A percentile compares a stretch with the other conserved stretches of the same genome.
Conservation (phyloP, 2,329 filamentous ascomycete genomes). For the Pseudogymnoascus sp. region DNA sequence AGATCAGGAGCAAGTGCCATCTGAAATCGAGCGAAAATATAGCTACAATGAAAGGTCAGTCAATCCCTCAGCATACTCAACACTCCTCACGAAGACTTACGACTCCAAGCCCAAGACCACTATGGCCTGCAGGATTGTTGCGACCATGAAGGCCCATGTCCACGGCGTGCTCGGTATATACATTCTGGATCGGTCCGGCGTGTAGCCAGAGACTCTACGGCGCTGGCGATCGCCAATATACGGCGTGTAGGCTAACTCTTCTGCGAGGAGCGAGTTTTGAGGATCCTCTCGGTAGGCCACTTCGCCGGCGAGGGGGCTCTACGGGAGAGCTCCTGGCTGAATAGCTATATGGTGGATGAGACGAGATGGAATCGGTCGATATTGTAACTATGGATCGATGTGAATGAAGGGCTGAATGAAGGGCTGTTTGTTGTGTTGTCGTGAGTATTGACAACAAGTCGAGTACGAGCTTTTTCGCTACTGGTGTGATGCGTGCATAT, state of each 20-base stretch:
- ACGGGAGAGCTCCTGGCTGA: neutral
- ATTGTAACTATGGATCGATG: neutral
- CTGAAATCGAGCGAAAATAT: slow-evolving; percentile 85
- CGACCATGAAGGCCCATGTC: slow-evolving; percentile 77
- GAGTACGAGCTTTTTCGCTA: slow-evolving; percentile 1
- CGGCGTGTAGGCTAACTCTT: slow-evolving; percentile 31
- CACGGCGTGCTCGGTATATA: slow-evolving; percentile 77
- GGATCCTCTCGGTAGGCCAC: slow-evolving; percentile 40
- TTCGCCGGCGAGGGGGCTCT: slow-evolving; percentile 28
- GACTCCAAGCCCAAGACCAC: slow-evolving; percentile 78
- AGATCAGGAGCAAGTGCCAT: slow-evolving; percentile 43
- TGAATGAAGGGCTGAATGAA: neutral
- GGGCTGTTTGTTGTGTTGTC: neutral
- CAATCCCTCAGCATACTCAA: neutral
- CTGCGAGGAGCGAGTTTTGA: slow-evolving; percentile 38
- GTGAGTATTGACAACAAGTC: neutral
- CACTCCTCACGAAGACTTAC: slow-evolving; percentile 45
- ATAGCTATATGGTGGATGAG: neutral
- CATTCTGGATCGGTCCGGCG: slow-evolving; percentile 40
- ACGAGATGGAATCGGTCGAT: neutral
- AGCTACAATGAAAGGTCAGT: slow-evolving; percentile 44
- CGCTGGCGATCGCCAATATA: slow-evolving; percentile 27
- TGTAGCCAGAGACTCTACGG: slow-evolving; percentile 19
- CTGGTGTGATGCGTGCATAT: neutral
- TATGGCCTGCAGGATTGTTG: slow-evolving; percentile 66